phyloP scores from a whole-genome alignment of 495 filamentous ascomycete species.

The Neohortaea acidophila region DNA sequence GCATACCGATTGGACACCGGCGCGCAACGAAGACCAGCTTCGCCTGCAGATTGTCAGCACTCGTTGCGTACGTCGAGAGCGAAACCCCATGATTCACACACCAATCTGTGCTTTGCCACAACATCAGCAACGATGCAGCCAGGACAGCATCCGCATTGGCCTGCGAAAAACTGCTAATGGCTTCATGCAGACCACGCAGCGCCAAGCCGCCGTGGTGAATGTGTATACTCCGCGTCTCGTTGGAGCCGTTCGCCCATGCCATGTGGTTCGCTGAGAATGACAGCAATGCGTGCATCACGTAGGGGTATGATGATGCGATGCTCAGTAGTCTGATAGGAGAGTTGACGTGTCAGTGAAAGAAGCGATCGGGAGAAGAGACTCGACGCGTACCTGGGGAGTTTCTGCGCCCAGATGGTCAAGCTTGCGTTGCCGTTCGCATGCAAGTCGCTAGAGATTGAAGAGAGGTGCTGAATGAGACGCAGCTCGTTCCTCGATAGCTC shows the following conservation, averaged over 20 bases:
- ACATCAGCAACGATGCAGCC: conserved; percentile 79
- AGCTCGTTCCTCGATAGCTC: conserved; percentile 59
- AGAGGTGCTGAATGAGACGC: conserved; percentile 80
- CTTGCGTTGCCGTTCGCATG: conserved; percentile 57
- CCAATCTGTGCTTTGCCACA: conserved; percentile 97
- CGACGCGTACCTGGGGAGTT: conserved; percentile 72
- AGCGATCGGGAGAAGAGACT: background rate
- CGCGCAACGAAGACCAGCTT: conserved; percentile 81
- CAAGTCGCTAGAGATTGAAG: conserved; percentile 70
- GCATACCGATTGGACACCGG: conserved; percentile 73
- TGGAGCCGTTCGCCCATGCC: conserved; percentile 67
- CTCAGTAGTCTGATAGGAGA: conserved; percentile 54
- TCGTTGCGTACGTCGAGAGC: conserved; percentile 1
- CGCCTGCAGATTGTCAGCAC: conserved; percentile 47
- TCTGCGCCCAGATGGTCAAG: conserved; percentile 81
- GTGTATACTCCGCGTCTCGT: conserved; percentile 67
- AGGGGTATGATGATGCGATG: conserved; percentile 63
- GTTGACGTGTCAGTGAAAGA: background rate
- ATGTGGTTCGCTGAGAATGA: conserved; percentile 85
- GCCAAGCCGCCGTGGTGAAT: conserved; percentile 76
- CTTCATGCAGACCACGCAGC: conserved; percentile 73
- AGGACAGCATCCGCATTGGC: conserved; percentile 84
- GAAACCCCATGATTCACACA: conserved; percentile 35
- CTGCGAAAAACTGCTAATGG: conserved; percentile 69
- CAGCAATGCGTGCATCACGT: conserved; percentile 85